phyloP scores from a whole-genome alignment of 202 grass and related monocot genomes.

The Cymbopogon flexuosus region DNA sequence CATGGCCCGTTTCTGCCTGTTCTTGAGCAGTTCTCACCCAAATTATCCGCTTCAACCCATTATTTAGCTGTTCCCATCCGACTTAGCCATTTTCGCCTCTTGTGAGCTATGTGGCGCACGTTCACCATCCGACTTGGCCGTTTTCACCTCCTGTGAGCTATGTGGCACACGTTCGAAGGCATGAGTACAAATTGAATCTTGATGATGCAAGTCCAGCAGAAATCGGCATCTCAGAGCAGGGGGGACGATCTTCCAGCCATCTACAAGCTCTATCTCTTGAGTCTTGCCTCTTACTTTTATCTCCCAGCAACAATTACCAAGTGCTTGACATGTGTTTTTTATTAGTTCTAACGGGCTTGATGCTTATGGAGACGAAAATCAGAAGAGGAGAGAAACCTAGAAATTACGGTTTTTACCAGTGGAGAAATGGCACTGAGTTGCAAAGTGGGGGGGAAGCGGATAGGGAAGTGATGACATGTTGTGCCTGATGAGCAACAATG shows the following conservation, averaged over 20 bases:
- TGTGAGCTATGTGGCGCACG: neutral
- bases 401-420: neutral
- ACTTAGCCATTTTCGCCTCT: neutral
- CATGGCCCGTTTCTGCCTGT: neutral
- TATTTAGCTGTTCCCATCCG: neutral
- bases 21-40: neutral
- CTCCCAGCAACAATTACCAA: neutral
- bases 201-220: neutral
- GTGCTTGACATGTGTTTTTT: neutral
- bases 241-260: neutral
- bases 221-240: neutral
- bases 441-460: neutral
- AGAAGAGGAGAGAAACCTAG: neutral
- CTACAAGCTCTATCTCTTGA: neutral
- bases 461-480: neutral
- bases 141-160: neutral
- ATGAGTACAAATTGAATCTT: neutral
- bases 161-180: neutral
- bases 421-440: neutral
- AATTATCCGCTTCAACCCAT: neutral
- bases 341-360: neutral
- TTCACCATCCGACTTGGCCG: neutral
- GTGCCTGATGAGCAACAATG: neutral
- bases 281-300: neutral
- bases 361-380: neutral